Evolutionary conservation across 805 yeast species (phyloP).

Genomic region (Candida pseudoglaebosa): DNA sequence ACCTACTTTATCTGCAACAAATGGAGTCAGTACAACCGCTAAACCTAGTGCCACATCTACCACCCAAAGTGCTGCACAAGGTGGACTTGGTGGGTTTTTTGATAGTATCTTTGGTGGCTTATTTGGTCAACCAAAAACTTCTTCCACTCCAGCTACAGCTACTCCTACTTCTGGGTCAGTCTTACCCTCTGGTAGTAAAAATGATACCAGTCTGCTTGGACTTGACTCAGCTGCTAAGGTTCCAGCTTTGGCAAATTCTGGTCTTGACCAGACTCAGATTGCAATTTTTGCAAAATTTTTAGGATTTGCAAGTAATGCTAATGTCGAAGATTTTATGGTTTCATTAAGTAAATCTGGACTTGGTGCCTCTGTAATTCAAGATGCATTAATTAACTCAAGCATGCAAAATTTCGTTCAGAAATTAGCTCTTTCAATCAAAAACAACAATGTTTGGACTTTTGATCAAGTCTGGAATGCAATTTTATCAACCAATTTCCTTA

Average conservation of each 20-base stretch:
- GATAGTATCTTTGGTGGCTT: too few species aligned
- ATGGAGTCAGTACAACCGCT: too few species aligned
- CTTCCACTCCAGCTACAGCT: not conserved
- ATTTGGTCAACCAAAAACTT: not conserved
- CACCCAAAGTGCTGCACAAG: too few species aligned
- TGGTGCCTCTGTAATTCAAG: slow-evolving; percentile 10
- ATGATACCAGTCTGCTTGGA: too few species aligned
- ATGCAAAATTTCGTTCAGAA: slow-evolving; percentile 8
- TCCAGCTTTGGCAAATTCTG: too few species aligned
- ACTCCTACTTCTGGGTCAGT: not conserved
- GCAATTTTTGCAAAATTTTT: slow-evolving; percentile 4
- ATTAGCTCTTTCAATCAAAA: slow-evolving; percentile 6
- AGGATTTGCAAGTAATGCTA: slow-evolving; percentile 6
- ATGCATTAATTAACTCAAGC: slow-evolving; percentile 9
- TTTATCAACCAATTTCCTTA: not conserved
- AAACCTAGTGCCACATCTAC: too few species aligned
- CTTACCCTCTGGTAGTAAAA: too few species aligned
- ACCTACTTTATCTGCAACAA: too few species aligned
- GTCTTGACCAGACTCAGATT: not conserved
- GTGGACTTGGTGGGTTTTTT: too few species aligned
- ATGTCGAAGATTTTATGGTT: slow-evolving; percentile 8
- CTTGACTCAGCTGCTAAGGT: too few species aligned
- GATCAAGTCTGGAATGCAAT: not conserved
- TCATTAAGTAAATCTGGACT: slow-evolving; percentile 14
- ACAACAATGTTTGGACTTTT: not conserved